Evolutionary conservation across 1,284 basidiomycete genomes (phyloP).

Genomic region (Fomitopsis palustris): DNA sequence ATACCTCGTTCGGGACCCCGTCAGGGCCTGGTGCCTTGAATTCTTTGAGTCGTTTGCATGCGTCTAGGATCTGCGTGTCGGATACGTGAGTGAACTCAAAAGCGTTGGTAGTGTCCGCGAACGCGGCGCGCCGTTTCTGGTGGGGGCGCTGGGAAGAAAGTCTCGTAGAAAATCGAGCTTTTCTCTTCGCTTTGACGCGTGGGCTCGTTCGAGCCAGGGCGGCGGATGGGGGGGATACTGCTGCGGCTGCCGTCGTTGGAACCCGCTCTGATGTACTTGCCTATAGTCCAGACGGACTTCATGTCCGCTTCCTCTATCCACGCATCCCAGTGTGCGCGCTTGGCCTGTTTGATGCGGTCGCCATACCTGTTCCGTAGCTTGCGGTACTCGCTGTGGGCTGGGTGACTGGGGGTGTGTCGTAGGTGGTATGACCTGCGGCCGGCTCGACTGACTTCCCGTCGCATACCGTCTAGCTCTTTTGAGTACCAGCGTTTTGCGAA

Average conservation of each 20-base stretch:
- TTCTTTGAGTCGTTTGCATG: conserved; percentile 13
- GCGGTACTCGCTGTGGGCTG: conserved; percentile 19
- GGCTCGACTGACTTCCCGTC: conserved; percentile 22
- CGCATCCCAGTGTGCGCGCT: conserved; percentile 30
- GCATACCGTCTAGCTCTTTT: conserved; percentile 17
- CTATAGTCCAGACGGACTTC: no score
- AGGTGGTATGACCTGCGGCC: conserved; percentile 24
- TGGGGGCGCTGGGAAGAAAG: conserved; percentile 29
- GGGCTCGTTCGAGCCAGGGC: background rate
- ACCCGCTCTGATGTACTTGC: conserved; percentile 22
- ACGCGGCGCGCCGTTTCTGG: conserved; percentile 5
- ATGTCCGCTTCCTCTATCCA: background rate
- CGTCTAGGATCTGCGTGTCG: conserved; percentile 15
- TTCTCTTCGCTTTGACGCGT: conserved; percentile 25
- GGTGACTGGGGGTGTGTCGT: conserved; percentile 29
- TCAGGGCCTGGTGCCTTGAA: conserved; percentile 17
- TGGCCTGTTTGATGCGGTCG: conserved; percentile 25
- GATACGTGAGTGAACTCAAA: conserved; percentile 21
- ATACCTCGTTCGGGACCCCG: conserved; percentile 28
- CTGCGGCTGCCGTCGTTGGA: conserved; percentile 28
- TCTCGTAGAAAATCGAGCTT: conserved; percentile 19
- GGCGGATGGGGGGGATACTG: conserved; percentile 28
- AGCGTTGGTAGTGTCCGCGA: conserved; percentile 17
- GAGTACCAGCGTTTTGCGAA: conserved; percentile 26
- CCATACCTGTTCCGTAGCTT: conserved; percentile 23